Conservation (phyloP, 768 basidiomycete genomes). For the Naganishia vaughanmartiniae region DNA sequence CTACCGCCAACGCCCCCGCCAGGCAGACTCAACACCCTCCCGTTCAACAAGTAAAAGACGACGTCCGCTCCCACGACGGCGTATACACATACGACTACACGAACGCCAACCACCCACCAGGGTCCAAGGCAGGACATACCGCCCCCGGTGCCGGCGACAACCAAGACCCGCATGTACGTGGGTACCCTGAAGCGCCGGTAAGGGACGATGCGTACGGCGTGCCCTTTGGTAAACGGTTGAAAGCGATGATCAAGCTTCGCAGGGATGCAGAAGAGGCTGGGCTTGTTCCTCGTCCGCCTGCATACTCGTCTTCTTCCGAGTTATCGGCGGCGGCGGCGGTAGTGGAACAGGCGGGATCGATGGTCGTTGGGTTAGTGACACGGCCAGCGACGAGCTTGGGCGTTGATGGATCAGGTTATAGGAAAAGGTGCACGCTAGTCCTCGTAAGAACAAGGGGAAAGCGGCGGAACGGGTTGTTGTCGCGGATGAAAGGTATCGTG, state of each 20-base stretch:
- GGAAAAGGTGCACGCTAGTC: not conserved
- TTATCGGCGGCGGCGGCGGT: too few relatives aligned
- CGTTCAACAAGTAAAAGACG: not conserved
- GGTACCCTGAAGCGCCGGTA: not conserved
- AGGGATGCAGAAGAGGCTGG: not conserved
- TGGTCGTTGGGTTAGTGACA: conserved; percentile 1
- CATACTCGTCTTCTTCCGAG: not conserved
- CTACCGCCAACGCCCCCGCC: not conserved
- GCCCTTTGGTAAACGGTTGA: conserved; percentile 19
- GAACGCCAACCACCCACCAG: not conserved
- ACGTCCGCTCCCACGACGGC: conserved; percentile 10
- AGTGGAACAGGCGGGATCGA: too few relatives aligned
- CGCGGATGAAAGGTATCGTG: too few relatives aligned
- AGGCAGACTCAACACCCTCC: not conserved
- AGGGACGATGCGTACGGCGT: conserved; percentile 25
- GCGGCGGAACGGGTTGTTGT: not conserved
- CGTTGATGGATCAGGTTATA: not conserved
- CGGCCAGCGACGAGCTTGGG: not conserved
- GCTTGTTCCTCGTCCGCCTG: not conserved
- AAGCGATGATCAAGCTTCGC: conserved; percentile 16
- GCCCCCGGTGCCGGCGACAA: not conserved
- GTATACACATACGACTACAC: conserved; percentile 26
- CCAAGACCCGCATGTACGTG: not conserved
- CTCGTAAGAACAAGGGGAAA: not conserved
- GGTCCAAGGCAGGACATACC: not conserved